Evolutionary conservation across 768 basidiomycete genomes (phyloP), one percentile per base, ranked within the genome.

Genomic region (Leccinum uliginosum): DNA sequence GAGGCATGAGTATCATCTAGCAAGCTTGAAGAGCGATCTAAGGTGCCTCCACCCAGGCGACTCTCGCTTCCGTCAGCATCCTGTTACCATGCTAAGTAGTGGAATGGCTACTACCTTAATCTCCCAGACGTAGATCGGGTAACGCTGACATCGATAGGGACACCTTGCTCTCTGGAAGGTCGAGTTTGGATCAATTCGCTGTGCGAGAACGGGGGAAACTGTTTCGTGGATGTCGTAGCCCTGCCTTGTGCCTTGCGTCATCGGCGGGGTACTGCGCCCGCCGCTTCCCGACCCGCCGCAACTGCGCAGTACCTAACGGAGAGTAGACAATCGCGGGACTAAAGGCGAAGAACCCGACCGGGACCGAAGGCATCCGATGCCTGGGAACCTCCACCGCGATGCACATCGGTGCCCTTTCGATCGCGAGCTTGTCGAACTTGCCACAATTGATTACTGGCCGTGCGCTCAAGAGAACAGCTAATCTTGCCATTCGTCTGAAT

Each of bases 51-150:
- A 6, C 12, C 30, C 3, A 7, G 19, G 29, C 23, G 7, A 17
- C 51, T 57, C 4, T 9, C 9, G 8, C 44, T 19, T 56, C 26
- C n/a, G 17, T 67, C 6, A 59, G 58, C 10, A 47, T 44, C 30
- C 35, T 43, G 6, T 34, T 8, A 1, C 8, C 3, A 21, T 14
- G 14, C 6, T 10, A n/a, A 26, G 6, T 0, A 51, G 8, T 4
- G 4, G 3, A 43, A 47, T 4, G 6, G 40, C 8, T 44, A 9
- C 27, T 27, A 60, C 66, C 56, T 54, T 32, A 14, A 15, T 29
- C 15, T 26, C 6, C 5, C 40, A 44, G 45, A 9, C 15, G 27
- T 6, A 34, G 35, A 14, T 40, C 9, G 49, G 2, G 56, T 27
- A 27, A 43, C 21, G 12, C 14, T 21, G n/a, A 6, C 4, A 27